phyloP scores from a whole-genome alignment of 352 stramenopile species.

The Globisporangium canariense region DNA sequence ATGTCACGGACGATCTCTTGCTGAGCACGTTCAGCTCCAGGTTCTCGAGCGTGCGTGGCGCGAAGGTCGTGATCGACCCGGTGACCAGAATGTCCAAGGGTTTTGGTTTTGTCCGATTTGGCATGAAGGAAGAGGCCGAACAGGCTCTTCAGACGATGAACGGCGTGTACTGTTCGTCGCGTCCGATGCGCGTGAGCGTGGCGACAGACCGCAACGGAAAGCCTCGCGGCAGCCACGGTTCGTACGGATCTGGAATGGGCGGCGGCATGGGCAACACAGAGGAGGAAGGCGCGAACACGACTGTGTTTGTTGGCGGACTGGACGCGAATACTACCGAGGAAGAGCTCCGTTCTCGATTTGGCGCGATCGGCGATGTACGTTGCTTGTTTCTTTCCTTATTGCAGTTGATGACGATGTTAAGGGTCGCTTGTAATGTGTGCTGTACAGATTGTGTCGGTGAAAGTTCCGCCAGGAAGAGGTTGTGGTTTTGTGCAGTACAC shows the following conservation, averaged over 20 bases:
- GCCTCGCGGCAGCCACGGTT: slow-evolving; percentile 20
- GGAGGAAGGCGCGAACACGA: slow-evolving; percentile 82
- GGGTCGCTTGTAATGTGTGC: not conserved
- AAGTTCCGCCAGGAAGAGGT: slow-evolving; percentile 83
- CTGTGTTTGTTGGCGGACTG: slow-evolving; percentile 90
- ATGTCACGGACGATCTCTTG: slow-evolving; percentile 89
- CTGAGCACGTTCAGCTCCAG: slow-evolving; percentile 74
- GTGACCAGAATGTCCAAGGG: slow-evolving; percentile 89
- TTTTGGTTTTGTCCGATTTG: slow-evolving; percentile 92
- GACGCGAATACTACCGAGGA: slow-evolving; percentile 80
- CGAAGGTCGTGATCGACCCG: slow-evolving; percentile 90
- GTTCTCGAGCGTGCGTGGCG: slow-evolving; percentile 79
- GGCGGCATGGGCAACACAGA: slow-evolving; percentile 23
- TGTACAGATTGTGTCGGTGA: slow-evolving; percentile 68
- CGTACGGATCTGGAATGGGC: slow-evolving; percentile 20
- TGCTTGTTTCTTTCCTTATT: not conserved
- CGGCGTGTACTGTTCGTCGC: slow-evolving; percentile 83
- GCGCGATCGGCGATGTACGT: slow-evolving; percentile 69
- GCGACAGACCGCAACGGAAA: slow-evolving; percentile 81
- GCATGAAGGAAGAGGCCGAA: slow-evolving; percentile 84
- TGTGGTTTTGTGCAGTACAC: slow-evolving; percentile 91
- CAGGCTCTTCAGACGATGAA: slow-evolving; percentile 89
- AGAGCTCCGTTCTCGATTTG: slow-evolving; percentile 81
- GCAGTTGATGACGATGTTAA: not conserved
- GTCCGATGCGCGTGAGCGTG: slow-evolving; percentile 87